These are phyloP conservation scores for Backusella psychrophila DNA, from an alignment of 192 early-diverging fungal species.

Conservation along the genomic window DNA sequence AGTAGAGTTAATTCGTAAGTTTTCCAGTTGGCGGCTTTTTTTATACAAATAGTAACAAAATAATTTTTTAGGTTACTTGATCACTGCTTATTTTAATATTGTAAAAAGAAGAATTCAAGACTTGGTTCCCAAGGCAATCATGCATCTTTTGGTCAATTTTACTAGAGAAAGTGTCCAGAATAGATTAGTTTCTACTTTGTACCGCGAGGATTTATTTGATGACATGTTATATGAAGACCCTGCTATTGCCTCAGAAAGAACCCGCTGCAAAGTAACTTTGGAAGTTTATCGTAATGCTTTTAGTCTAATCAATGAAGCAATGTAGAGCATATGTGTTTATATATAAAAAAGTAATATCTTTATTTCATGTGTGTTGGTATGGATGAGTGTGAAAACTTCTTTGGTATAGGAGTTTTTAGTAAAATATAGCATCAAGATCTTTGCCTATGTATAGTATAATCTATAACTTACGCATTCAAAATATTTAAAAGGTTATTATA, in stretches of 20 bases:
- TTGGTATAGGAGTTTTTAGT: not conserved
- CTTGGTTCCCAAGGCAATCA: conserved; percentile 75
- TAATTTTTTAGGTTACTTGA: conserved; percentile 50
- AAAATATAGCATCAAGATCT: not conserved
- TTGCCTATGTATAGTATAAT: not conserved
- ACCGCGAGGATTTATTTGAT: conserved; percentile 64
- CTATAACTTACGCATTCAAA: not conserved
- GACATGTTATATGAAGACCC: conserved; percentile 71
- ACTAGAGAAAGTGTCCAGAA: conserved; percentile 71
- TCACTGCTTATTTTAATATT: conserved; percentile 72
- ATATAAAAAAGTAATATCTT: not conserved
- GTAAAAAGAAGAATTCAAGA: conserved; percentile 75
- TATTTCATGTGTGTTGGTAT: not conserved
- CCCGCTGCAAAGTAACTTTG: conserved; percentile 71
- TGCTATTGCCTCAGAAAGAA: conserved; percentile 61
- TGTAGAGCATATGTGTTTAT: conserved; percentile 29
- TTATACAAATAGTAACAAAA: not conserved
- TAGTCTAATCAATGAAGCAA: conserved; percentile 59
- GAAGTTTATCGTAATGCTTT: conserved; percentile 76
- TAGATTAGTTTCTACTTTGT: conserved; percentile 66
- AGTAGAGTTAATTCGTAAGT: conserved; percentile 66
- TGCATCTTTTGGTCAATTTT: conserved; percentile 75
- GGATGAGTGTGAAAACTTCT: not conserved
- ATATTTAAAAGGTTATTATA: not conserved
- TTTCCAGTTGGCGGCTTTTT: not conserved